Evolutionary conservation across 2,329 filamentous ascomycete species (phyloP).

Genomic region (Sclerotinia borealis): DNA sequence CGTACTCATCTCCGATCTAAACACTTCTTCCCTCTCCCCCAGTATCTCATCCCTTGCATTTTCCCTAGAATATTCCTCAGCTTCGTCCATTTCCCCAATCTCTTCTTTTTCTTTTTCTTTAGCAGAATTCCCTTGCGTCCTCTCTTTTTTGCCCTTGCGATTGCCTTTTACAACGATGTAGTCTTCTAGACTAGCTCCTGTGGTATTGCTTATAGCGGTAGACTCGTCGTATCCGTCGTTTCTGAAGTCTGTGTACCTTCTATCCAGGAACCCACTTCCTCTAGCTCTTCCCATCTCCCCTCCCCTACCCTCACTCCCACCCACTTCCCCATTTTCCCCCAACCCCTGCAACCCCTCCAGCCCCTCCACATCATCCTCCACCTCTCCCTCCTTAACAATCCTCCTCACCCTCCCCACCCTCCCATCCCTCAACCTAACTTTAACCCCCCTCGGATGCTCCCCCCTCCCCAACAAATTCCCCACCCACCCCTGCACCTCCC

Average conservation of each 20-base stretch:
- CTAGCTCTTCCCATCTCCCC: constrained; percentile 15
- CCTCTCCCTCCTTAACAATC: constrained; percentile 22
- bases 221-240: constrained; percentile 18
- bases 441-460: constrained; percentile 31
- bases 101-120: constrained; percentile 11
- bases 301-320: not conserved
- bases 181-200: not conserved
- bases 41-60: constrained; percentile 15
- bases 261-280: not conserved
- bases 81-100: not conserved
- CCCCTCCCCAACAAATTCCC: constrained; percentile 28
- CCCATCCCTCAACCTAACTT: constrained; percentile 30
- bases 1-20: not conserved
- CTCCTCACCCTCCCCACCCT: constrained; percentile 30
- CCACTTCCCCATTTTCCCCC: not conserved
- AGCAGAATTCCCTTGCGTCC: constrained; percentile 22
- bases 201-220: not conserved
- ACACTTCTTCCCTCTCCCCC: not conserved
- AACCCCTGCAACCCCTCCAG: not conserved
- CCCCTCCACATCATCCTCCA: constrained; percentile 10
- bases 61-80: not conserved
- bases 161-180: constrained; percentile 1
- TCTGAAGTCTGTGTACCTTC: constrained; percentile 19
- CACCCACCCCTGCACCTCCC: constrained; percentile 28
- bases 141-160: constrained; percentile 15